phyloP scores from a whole-genome alignment of 108 stramenopile genomes.

The Schizochytrium sp. region DNA sequence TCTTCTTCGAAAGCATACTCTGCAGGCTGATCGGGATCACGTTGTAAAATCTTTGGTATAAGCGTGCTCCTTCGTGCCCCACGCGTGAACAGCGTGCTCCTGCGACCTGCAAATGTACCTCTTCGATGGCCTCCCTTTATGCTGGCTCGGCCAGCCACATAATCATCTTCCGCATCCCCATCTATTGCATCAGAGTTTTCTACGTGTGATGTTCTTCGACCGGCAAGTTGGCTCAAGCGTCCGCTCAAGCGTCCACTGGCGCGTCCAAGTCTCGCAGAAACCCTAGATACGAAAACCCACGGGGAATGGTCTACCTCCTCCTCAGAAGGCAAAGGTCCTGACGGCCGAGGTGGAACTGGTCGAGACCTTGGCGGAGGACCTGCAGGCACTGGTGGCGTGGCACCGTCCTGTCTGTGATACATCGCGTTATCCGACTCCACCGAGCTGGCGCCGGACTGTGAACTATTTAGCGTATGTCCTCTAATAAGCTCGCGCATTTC shows the following conservation, averaged over 20 bases:
- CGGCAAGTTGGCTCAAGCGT: background rate
- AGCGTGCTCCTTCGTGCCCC: no score
- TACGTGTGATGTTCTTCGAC: background rate
- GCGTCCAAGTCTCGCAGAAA: background rate
- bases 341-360: background rate
- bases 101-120: background rate
- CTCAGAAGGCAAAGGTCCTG: background rate
- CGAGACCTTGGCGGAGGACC: background rate
- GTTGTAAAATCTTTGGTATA: background rate
- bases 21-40: background rate
- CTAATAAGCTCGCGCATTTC: no score
- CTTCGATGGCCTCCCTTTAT: no score
- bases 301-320: background rate
- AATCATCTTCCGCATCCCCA: no score
- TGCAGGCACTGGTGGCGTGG: background rate
- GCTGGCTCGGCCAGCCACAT: no score
- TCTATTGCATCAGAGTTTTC: no score
- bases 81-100: background rate
- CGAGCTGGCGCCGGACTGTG: no score
- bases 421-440: background rate
- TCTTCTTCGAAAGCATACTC: constrained; percentile 30
- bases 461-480: no score
- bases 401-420: background rate
- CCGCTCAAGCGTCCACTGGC: background rate
- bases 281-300: background rate